These are phyloP conservation scores for Stachybotrys echinatus DNA, from an alignment of 2,329 filamentous ascomycete genomes.

Conservation along the genomic window DNA sequence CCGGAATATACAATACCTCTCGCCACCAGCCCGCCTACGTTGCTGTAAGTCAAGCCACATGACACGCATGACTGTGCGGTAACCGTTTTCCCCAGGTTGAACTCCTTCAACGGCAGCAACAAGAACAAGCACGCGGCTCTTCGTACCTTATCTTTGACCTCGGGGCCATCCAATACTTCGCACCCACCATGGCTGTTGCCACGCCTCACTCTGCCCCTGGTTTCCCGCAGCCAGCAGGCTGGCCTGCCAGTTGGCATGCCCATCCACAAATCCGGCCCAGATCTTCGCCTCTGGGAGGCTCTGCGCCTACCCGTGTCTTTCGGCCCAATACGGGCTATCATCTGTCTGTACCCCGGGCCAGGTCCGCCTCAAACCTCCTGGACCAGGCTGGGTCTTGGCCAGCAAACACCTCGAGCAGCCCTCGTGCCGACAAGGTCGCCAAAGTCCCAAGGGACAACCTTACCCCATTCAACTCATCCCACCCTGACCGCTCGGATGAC, in stretches of 20 bases:
- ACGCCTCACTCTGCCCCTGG: background rate
- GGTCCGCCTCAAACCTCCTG: conserved; percentile 15
- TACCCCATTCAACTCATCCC: conserved; percentile 14
- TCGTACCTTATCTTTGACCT: too few species aligned
- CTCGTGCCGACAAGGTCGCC: background rate
- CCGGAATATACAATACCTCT: too few species aligned
- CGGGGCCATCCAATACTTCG: too few species aligned
- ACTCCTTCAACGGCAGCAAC: too few species aligned
- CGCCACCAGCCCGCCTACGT: too few species aligned
- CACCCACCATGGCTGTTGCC: background rate
- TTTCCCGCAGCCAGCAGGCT: background rate
- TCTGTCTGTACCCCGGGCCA: conserved; percentile 6
- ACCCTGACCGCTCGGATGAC: conserved; percentile 17
- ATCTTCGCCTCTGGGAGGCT: background rate
- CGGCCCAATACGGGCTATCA: background rate
- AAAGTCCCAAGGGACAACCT: conserved; percentile 7
- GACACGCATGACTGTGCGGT: too few species aligned
- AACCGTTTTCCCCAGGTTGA: too few species aligned
- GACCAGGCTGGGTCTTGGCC: background rate
- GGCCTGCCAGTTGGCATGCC: too few species aligned
- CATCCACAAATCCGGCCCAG: background rate
- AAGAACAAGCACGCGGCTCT: too few species aligned
- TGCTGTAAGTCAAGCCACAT: too few species aligned
- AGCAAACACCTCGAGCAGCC: background rate
- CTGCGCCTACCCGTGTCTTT: background rate